These are phyloP conservation scores for Cladosporium sphaerospermum DNA, from an alignment of 2,329 filamentous ascomycete genomes.

Conservation along the genomic window DNA sequence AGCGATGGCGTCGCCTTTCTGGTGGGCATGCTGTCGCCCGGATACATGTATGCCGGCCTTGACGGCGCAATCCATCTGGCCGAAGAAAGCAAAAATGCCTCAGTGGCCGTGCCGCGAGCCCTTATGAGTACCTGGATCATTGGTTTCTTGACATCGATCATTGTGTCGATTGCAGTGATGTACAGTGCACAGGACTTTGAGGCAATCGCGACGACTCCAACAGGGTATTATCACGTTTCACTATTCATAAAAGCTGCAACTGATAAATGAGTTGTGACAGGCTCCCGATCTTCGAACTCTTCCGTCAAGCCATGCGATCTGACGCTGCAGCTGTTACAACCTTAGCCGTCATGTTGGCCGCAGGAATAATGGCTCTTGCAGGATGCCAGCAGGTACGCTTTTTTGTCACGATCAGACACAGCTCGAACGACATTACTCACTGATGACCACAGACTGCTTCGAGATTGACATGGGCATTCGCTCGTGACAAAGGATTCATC, in stretches of 20 bases:
- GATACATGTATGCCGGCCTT: constrained; percentile 21
- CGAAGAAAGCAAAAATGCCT: constrained; percentile 18
- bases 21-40: constrained; percentile 20
- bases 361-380: constrained; percentile 2
- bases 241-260: background rate
- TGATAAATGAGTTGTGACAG: background rate
- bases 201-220: constrained; percentile 21
- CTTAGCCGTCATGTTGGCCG: background rate
- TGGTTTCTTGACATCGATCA: constrained; percentile 29
- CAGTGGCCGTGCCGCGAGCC: background rate
- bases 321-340: constrained; percentile 3
- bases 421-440: no score
- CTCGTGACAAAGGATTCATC: constrained; percentile 53
- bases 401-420: background rate
- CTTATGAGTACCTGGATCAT: constrained; percentile 1
- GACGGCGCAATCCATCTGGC: constrained; percentile 20
- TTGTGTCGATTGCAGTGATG: constrained; percentile 41
- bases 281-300: constrained; percentile 12
- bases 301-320: constrained; percentile 7
- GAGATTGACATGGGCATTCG: constrained; percentile 44
- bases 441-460: constrained; percentile 27
- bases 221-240: background rate
- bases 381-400: background rate
- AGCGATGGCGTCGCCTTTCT: constrained; percentile 23
- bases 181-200: constrained; percentile 39